phyloP scores from a whole-genome alignment of 1,284 basidiomycete species.

The Malassezia dermatis region DNA sequence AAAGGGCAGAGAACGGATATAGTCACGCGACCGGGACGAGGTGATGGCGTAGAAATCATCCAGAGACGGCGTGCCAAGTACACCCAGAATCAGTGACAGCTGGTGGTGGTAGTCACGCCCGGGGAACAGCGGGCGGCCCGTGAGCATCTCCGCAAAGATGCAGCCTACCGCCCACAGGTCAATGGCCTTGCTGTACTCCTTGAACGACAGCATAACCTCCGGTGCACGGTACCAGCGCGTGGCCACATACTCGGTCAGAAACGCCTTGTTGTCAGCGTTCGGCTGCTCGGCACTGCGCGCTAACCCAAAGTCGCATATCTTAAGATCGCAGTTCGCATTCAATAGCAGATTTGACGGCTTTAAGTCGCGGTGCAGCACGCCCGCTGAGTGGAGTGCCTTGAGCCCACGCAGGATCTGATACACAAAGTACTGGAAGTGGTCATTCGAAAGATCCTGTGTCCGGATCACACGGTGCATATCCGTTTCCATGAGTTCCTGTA shows the following conservation, averaged over 20 bases:
- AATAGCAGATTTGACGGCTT: constrained; percentile 43
- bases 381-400: constrained; percentile 46
- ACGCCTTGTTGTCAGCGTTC: constrained; percentile 40
- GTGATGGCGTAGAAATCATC: constrained; percentile 61
- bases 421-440: constrained; percentile 89
- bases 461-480: constrained; percentile 47
- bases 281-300: constrained; percentile 43
- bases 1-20: constrained; percentile 84
- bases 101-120: constrained; percentile 55
- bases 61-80: constrained; percentile 56
- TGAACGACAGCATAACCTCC: constrained; percentile 48
- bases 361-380: constrained; percentile 45
- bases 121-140: constrained; percentile 77
- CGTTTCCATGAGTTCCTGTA: constrained; percentile 51
- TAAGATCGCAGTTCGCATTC: constrained; percentile 46
- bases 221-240: constrained; percentile 47
- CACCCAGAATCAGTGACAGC: constrained; percentile 55
- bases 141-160: constrained; percentile 84
- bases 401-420: constrained; percentile 57
- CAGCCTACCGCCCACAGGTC: constrained; percentile 78
- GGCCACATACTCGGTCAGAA: constrained; percentile 49
- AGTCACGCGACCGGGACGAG: constrained; percentile 72
- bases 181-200: constrained; percentile 48
- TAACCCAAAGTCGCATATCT: constrained; percentile 48
- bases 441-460: constrained; percentile 52